Evolutionary conservation across 129 eudicot genomes (phyloP), one percentile per base, ranked within the genome.

Genomic region (Daucus carota): DNA sequence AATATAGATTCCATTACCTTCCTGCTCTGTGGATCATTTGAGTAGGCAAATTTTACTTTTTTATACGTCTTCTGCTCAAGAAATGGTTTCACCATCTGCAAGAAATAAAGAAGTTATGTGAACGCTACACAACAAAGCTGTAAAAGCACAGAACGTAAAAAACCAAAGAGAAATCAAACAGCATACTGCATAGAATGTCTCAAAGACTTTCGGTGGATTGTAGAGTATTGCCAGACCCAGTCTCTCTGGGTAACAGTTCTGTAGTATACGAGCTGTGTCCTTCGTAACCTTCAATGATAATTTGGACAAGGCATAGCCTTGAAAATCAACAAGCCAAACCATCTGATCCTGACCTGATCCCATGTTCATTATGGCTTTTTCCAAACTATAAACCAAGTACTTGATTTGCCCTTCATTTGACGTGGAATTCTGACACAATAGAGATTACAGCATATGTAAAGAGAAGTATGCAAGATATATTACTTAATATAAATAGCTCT

Each of bases 271-370:
- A 40, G 81, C 77, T 40, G 81, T 79, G 73, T 79, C 81, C 44
- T 44, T 32, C 22, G 77, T 42, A 41, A 70, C 73, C 41, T 76
- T 34, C 24, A 83, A 73, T 14, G 80, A 83, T 41, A 79, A 33
- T 42, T 72, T 66, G 36, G 80, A 73, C 78, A 78, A 74, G 77
- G 70, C 79, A 79, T 79, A 83, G 36, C 70, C 62, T 75, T 83
- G 70, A 47, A 83, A 83, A 80, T 83, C 83, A 36, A 83, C 79
- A 38, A 83, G 67, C 86, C 86, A 83, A 11, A 79, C 86, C 86
- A 83, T 83, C 70, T 79, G 86, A 77, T 79, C 86, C 70, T 75
- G 83, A 43, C 76, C 86, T 5, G 71, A 41, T 20, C 48, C 45
- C 17, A 83, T 44, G 69, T 45, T 43, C 70, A 40, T 15, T 57